Conservation (phyloP, 164 flowering plant genomes). For the Tetrastigma voinierianum region DNA sequence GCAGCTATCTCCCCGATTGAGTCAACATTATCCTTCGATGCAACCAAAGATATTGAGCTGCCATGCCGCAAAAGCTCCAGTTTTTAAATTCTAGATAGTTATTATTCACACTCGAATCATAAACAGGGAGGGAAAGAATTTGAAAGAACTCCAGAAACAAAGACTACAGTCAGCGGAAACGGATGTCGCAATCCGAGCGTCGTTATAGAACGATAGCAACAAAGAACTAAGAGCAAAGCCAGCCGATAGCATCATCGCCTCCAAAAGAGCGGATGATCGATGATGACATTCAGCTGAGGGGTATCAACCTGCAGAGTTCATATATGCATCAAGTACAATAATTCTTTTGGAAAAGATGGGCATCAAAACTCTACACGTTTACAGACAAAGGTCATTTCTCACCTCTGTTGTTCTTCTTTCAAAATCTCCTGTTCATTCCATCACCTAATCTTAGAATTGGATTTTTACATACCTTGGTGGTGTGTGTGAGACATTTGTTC, state of each 20-base stretch:
- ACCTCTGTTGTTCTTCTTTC: background rate
- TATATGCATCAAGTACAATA: constrained; percentile 14
- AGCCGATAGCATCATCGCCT: constrained; percentile 28
- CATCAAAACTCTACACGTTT: constrained; percentile 10
- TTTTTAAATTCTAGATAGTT: constrained; percentile 9
- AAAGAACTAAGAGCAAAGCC: constrained; percentile 18
- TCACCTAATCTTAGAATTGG: background rate
- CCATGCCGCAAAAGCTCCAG: constrained; percentile 6
- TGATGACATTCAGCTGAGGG: constrained; percentile 19
- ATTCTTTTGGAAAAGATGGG: constrained; percentile 16
- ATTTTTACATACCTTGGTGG: background rate
- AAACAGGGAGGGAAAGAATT: constrained; percentile 5
- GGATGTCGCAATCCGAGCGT: too few relatives aligned
- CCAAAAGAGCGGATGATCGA: constrained; percentile 31
- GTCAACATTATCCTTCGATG: too few relatives aligned
- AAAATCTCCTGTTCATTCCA: background rate
- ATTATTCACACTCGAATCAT: constrained; percentile 6
- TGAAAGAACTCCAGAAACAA: constrained; percentile 3
- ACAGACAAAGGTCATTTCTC: constrained; percentile 28
- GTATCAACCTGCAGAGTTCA: constrained; percentile 14
- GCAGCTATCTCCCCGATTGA: too few relatives aligned
- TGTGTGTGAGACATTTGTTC: too few relatives aligned
- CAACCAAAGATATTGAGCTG: too few relatives aligned
- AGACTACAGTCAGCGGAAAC: constrained; percentile 14
- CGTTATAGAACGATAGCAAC: too few relatives aligned